Base-by-base conservation (phyloP, 2,329 filamentous ascomycete species). In the Sarocladium oryzae region DNA sequence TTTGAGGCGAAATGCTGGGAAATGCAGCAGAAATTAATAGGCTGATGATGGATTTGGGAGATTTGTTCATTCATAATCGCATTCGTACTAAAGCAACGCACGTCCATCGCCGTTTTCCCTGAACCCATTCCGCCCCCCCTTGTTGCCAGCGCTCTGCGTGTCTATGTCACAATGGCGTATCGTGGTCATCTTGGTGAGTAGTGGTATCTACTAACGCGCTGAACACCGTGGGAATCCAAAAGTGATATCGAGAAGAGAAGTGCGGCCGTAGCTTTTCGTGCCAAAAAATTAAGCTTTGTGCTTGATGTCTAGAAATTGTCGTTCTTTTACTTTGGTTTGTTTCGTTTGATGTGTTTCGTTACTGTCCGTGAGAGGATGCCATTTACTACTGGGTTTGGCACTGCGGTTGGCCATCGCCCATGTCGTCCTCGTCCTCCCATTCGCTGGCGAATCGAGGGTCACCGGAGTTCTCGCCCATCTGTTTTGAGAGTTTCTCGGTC, bases 341-440 rank as follows among this genome's bases (percentile, higher is more conserved):
- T 35, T 33, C 20, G 45, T 33, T 32, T 30, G 32, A 37, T 38
- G 20, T 23, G 16, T 32, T 33, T 40, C 18, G 35, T 37, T 11
- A 11, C 35, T n/a, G 35, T 37, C 35, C n/a, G 35, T 16, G 20
- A 21, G 3, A 40, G 23, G 21, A 20, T 32, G 5, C 20, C 18
- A 20, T 61, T 75, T 23, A 9, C 23, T 81, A 89, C 73, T 89
- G 85, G 52, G 85, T 82, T 55, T 85, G 81, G 62, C 87, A 91
- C 66, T 91, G 87, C 24, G 86, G 75, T 52, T 75, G 74, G 36
- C 76, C 81, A 4, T 77, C 83, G 1, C 82, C 84, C 24, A 83
- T 83, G 2, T 86, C 85, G 23, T 88, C 84, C 38, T 87, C 84
- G 50, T 86, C 83, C 69, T 86, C 84, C 78, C 85, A 88, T 11